These are phyloP conservation scores for Paracoccidioides brasiliensis DNA, from an alignment of 2,329 filamentous ascomycete species.

Conservation along the genomic window DNA sequence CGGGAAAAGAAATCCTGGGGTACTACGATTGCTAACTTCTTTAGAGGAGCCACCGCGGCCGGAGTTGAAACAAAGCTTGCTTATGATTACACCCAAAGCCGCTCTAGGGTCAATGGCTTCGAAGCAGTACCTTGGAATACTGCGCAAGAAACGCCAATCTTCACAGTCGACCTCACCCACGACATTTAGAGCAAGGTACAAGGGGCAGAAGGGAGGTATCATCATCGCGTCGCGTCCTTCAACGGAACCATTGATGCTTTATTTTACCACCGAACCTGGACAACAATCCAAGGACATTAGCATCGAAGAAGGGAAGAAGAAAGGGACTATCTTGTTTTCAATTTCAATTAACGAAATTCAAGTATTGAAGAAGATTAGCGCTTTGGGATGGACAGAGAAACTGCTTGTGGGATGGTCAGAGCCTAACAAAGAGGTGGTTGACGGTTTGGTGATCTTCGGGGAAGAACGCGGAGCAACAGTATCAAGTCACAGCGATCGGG, in stretches of 20 bases:
- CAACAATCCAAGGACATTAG: not conserved
- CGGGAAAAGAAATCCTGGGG: not conserved
- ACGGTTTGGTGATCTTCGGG: not conserved
- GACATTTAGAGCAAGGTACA: not conserved
- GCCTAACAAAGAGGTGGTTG: not conserved
- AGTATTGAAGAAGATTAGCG: not conserved
- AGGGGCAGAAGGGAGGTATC: not conserved
- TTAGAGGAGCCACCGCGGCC: not conserved
- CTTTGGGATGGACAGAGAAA: not conserved
- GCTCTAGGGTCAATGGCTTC: not conserved
- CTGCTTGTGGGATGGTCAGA: not conserved
- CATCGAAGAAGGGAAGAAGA: not conserved
- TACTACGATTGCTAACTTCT: not conserved
- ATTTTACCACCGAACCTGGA: not conserved
- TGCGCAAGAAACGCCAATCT: not conserved
- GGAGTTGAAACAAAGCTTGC: not conserved
- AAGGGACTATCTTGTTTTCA: not conserved
- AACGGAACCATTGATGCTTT: not conserved
- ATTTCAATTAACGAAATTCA: not conserved
- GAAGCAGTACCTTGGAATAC: not conserved
- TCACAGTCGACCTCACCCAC: not conserved
- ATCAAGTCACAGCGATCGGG: not conserved
- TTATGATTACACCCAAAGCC: not conserved
- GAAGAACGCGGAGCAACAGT: not conserved
- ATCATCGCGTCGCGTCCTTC: not conserved